Evolutionary conservation across 2,329 filamentous ascomycete genomes (phyloP).

Genomic region (Paracorniculantispora psalliotae): DNA sequence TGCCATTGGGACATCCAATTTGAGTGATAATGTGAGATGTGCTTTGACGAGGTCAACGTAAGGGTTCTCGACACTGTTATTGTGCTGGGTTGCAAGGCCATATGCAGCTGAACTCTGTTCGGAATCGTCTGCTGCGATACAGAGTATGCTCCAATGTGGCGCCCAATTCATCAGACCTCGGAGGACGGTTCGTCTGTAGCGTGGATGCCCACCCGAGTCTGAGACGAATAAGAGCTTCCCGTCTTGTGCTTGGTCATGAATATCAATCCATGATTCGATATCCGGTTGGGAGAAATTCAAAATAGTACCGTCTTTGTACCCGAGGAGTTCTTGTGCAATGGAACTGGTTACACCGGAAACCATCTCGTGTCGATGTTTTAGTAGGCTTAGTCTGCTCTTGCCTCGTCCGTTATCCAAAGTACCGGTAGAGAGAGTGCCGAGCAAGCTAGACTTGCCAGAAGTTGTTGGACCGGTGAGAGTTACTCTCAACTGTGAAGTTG

Average conservation of each 20-base stretch:
- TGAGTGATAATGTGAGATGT: constrained; percentile 80
- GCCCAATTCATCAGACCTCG: constrained; percentile 92
- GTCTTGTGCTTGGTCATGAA: constrained; percentile 70
- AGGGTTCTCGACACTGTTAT: constrained; percentile 8
- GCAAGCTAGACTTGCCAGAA: constrained; percentile 85
- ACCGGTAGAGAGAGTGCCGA: constrained; percentile 84
- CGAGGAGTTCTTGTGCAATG: constrained; percentile 87
- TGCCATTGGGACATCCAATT: constrained; percentile 69
- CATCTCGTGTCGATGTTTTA: constrained; percentile 92
- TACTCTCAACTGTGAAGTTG: constrained; percentile 72
- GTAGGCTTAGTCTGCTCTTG: constrained; percentile 77
- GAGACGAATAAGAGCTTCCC: constrained; percentile 82
- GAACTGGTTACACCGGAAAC: constrained; percentile 90
- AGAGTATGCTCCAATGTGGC: constrained; percentile 88
- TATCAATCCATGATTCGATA: constrained; percentile 89
- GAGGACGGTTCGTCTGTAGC: constrained; percentile 83
- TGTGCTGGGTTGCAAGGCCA: neutral
- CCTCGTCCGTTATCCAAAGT: constrained; percentile 88
- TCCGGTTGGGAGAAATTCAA: constrained; percentile 85
- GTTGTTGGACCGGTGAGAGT: constrained; percentile 85
- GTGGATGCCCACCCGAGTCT: constrained; percentile 86
- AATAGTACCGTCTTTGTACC: constrained; percentile 60
- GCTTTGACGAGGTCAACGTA: constrained; percentile 66
- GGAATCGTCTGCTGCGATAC: constrained; percentile 74
- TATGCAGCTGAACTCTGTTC: constrained; percentile 33